Evolutionary conservation across 805 yeast species (phyloP).

Genomic region (Cyberlindnera mycetangii): DNA sequence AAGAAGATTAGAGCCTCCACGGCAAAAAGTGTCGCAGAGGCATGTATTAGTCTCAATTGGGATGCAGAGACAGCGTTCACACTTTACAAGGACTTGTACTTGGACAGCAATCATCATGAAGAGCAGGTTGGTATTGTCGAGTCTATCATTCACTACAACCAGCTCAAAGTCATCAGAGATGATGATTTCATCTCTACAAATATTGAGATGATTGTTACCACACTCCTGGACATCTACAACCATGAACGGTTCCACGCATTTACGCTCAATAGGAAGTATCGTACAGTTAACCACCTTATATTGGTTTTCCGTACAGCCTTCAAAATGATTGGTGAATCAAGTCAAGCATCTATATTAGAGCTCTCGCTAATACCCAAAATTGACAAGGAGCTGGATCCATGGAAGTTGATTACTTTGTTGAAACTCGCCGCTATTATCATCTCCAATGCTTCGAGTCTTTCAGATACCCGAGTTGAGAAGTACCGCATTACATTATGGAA

Average conservation of each 20-base stretch:
- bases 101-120: slow-evolving; percentile 25
- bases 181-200: slow-evolving; percentile 26
- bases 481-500: slow-evolving; percentile 32
- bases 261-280: slow-evolving; percentile 18
- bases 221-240: slow-evolving; percentile 28
- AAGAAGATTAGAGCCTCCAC: slow-evolving; percentile 24
- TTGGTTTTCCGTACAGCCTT: slow-evolving; percentile 23
- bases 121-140: slow-evolving; percentile 33
- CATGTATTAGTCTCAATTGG: slow-evolving; percentile 23
- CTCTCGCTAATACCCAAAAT: slow-evolving; percentile 14
- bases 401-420: slow-evolving; percentile 19
- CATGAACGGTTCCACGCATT: slow-evolving; percentile 25
- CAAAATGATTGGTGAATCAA: slow-evolving; percentile 33
- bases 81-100: slow-evolving; percentile 23
- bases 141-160: slow-evolving; percentile 34
- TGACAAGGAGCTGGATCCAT: slow-evolving; percentile 10
- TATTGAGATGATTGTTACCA: slow-evolving; percentile 27
- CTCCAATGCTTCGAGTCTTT: slow-evolving; percentile 22
- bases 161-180: slow-evolving; percentile 28
- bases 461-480: slow-evolving; percentile 25
- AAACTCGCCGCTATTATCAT: slow-evolving; percentile 31
- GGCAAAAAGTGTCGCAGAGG: slow-evolving; percentile 35
- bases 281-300: slow-evolving; percentile 23
- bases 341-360: slow-evolving; percentile 31
- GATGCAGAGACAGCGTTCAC: slow-evolving; percentile 22